Evolutionary conservation across 805 yeast genomes (phyloP).

Genomic region (Cyberlindnera mrakii): DNA sequence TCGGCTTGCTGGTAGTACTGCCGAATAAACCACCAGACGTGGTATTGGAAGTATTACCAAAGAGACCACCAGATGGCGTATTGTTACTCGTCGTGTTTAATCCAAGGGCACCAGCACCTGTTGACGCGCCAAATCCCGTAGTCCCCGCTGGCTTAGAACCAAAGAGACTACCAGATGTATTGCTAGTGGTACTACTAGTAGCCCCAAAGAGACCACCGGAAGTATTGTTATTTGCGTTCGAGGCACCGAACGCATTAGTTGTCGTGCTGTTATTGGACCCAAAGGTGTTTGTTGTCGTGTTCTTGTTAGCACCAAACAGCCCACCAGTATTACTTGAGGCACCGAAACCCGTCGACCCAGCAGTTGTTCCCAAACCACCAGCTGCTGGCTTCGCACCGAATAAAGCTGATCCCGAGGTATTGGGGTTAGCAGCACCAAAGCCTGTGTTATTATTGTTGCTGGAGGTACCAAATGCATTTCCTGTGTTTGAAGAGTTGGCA

Average conservation of each 20-base stretch:
- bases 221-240: constrained; percentile 12
- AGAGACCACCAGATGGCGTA: constrained; percentile 18
- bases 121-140: constrained; percentile 23
- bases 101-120: no score
- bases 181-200: constrained; percentile 14
- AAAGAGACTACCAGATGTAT: constrained; percentile 8
- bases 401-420: not conserved
- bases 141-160: constrained; percentile 5
- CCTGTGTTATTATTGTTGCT: constrained; percentile 4
- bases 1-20: not conserved
- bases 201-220: constrained; percentile 40
- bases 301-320: constrained; percentile 7
- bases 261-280: constrained; percentile 12
- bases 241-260: not conserved
- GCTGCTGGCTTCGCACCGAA: constrained; percentile 10
- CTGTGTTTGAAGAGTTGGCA: constrained; percentile 10
- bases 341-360: constrained; percentile 16
- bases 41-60: constrained; percentile 15
- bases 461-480: constrained; percentile 18
- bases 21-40: constrained; percentile 30
- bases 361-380: constrained; percentile 20
- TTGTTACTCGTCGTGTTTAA: not conserved
- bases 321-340: constrained; percentile 2
- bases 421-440: constrained; percentile 10
- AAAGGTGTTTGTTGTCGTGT: constrained; percentile 14